Percentiles rank a stretch among this genome's conserved stretches.
These are phyloP conservation scores for Begonia loranthoides DNA, from an alignment of 306 rosid species.

Conservation along the genomic window DNA sequence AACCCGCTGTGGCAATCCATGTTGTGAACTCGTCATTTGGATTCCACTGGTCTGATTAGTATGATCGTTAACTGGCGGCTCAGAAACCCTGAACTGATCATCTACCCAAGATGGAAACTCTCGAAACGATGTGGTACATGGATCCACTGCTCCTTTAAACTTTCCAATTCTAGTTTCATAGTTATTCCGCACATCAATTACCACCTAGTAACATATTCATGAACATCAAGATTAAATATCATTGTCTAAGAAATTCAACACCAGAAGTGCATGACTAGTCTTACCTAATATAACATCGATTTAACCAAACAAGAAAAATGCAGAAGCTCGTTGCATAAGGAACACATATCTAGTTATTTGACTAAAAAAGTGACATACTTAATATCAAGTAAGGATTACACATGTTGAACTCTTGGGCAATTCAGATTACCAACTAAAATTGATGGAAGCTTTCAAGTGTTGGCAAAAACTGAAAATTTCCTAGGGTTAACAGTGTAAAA, in stretches of 20 bases:
- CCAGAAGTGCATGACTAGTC: too few relatives aligned
- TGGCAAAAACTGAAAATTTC: too few relatives aligned
- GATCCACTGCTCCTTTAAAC: conserved; percentile 91
- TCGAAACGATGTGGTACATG: conserved; percentile 63
- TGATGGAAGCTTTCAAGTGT: too few relatives aligned
- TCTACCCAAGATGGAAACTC: conserved; percentile 92
- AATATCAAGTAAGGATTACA: too few relatives aligned
- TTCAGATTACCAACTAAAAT: too few relatives aligned
- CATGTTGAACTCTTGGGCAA: too few relatives aligned
- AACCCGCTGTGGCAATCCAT: conserved; percentile 43
- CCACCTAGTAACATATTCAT: conserved; percentile 37
- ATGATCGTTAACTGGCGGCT: conserved; percentile 14
- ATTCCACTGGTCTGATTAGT: conserved; percentile 21
- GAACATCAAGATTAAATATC: not conserved
- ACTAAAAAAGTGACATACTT: too few relatives aligned
- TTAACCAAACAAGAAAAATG: conserved; percentile 1
- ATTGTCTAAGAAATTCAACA: too few relatives aligned
- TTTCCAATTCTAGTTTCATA: conserved; percentile 91
- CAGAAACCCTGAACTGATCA: conserved; percentile 34
- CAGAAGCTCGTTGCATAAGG: too few relatives aligned
- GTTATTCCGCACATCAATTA: conserved; percentile 78
- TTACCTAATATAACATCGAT: too few relatives aligned
- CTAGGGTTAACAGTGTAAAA: too few relatives aligned
- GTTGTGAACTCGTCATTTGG: conserved; percentile 20
- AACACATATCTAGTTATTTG: too few relatives aligned